These are phyloP conservation scores for Forsythia viridissima DNA, from an alignment of 257 asterid species.

Conservation along the genomic window DNA sequence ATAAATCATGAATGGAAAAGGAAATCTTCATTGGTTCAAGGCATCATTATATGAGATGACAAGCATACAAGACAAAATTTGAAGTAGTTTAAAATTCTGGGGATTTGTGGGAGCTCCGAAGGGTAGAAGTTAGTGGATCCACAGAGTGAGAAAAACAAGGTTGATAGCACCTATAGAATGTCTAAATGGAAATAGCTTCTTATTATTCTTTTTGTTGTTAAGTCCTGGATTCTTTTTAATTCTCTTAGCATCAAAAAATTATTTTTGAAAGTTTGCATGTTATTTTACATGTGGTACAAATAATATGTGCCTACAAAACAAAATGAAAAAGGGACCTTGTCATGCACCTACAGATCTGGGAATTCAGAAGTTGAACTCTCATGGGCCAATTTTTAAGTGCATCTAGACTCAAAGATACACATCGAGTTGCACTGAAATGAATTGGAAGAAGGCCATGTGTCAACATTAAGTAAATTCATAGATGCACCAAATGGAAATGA, in stretches of 20 bases:
- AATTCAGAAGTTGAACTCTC: not conserved
- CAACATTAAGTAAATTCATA: too few relatives aligned
- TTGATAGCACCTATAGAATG: not conserved
- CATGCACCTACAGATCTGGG: conserved; percentile 8
- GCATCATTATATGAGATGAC: not conserved
- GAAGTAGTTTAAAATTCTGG: not conserved
- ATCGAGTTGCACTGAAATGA: too few relatives aligned
- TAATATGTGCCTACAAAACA: too few relatives aligned
- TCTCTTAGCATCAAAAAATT: not conserved
- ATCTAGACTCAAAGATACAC: too few relatives aligned
- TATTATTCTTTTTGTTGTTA: not conserved
- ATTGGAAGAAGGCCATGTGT: too few relatives aligned
- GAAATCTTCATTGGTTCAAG: too few relatives aligned
- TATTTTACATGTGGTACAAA: too few relatives aligned
- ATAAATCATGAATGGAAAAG: not conserved
- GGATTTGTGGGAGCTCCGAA: not conserved
- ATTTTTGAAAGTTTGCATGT: not conserved
- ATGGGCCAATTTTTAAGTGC: not conserved
- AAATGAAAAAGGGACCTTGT: not conserved
- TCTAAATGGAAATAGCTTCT: too few relatives aligned
- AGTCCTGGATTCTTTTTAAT: not conserved
- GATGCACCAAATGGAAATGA: too few relatives aligned
- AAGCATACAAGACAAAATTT: not conserved
- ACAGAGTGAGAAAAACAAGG: conserved; percentile 14
- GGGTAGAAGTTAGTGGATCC: not conserved